Conservation (phyloP, 495 filamentous ascomycete genomes). For the Penicillium desertorum region DNA sequence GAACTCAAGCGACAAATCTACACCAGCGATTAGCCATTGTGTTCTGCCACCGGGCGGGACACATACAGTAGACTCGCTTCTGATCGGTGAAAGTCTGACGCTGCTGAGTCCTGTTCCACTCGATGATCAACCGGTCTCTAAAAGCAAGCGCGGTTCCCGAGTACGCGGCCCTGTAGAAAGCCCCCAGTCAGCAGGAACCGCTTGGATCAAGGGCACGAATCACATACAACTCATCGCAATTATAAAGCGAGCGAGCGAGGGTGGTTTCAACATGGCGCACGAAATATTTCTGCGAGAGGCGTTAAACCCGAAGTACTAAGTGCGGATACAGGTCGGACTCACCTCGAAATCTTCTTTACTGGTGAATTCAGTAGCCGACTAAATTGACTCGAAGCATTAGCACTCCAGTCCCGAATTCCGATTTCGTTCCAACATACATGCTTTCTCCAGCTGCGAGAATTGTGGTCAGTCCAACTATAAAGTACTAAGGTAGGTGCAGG, state of each 20-base stretch:
- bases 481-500: background rate
- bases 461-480: constrained; percentile 17
- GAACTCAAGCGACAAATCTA: constrained; percentile 90
- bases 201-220: background rate
- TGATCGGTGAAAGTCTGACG: constrained; percentile 84
- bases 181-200: background rate
- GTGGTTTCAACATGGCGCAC: constrained; percentile 96
- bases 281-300: constrained; percentile 60
- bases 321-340: background rate
- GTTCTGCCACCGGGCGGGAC: background rate
- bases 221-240: constrained; percentile 82
- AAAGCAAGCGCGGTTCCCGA: constrained; percentile 87
- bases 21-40: background rate
- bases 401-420: background rate
- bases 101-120: constrained; percentile 98
- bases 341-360: constrained; percentile 73
- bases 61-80: constrained; percentile 86
- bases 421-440: constrained; percentile 48
- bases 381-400: background rate
- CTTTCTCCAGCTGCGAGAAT: constrained; percentile 68
- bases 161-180: constrained; percentile 70
- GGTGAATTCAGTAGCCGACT: constrained; percentile 68
- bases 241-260: constrained; percentile 92
- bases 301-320: constrained; percentile 7
- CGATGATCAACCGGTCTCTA: constrained; percentile 86